Evolutionary conservation across 1,284 basidiomycete genomes (phyloP), one percentile per base, ranked within the genome.

Genomic region (Ceratobasidium sp.): DNA sequence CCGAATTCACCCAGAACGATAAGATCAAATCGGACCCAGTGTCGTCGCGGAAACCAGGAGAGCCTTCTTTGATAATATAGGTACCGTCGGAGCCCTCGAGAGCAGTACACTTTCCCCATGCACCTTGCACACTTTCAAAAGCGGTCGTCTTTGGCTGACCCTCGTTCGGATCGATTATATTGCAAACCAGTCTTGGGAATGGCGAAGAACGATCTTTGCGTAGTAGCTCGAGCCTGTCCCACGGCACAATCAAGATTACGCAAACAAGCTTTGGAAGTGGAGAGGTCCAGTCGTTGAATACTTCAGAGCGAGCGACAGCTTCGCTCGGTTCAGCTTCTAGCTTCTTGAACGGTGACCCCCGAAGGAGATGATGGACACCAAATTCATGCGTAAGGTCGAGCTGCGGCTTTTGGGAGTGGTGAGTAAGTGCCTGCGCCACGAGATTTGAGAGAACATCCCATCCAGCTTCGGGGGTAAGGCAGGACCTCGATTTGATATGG

Each of bases 401-500:
- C 10, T n/a, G 18, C 1, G 28, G 16, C 32, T 65, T 21, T 21
- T 50, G 6, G 1, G n/a, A 16, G 34, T 65, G 48, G 5, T 50
- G 18, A 9, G 62, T 32, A n/a, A 65, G 16, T 12, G 39, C n/a
- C 5, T 46, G 45, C 3, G 53, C 14, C 8, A 65, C n/a, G 16
- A 26, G 12, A 16, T 34, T 9, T n/a, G 62, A 45, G 8, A 26
- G 21, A 23, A 10, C 21, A 14, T 65, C 62, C 82, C 82, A 83
- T 6, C 77, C 64, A 6, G 70, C 74, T 0, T 76, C 26, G n/a
- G 50, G 30, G 1, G 78, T 64, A 9, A 78, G 77, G 6, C 76
- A 72, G 1, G 83, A 76, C 53, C 79, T 77, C 12, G 75, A 76
- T 60, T 82, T 83, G 58, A 84, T 78, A n/a, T 81, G 75, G 3